Base-by-base conservation (phyloP, 108 stramenopile genomes). In the Skeletonema potamos region DNA sequence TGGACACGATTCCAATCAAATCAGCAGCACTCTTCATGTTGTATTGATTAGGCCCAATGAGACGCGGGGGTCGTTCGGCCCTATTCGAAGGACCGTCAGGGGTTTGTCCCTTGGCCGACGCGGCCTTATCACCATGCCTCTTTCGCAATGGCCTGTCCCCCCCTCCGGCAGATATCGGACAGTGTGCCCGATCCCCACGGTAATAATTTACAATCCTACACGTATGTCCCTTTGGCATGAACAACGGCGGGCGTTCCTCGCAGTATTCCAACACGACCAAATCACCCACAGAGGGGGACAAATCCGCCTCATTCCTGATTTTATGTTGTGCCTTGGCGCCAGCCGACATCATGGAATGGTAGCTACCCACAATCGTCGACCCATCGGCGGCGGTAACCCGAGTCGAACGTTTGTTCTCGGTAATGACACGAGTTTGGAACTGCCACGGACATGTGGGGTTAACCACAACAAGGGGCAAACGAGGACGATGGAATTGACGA, bases 191-290 rank as follows among this genome's bases (percentile, higher is more conserved):
- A 76, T 96, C 95, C 18, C 95, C 95, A 27, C 92, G 86, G 55
- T 91, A 96, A 59, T 92, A 96, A 65, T 92, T 96, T 1, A 96
- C 88, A 57, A 96, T 92, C 67, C 90, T 89, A 56, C 78, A 82
- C 1, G 88, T 85, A 87, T 92, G 92, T 0, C 92, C 95, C 66
- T 92, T 96, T 51, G 84, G 85, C 78, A 93, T 74, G 68, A 85
- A 82, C 12, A 96, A 66, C 10, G 89, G 92, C 11, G 95, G 95
- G 9, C 90, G 82, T 71, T 96, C 92, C 65, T 96, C 92, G 54
- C 78, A 82, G 59, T 93, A 93, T 69, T 96, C 92, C n/a, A 96
- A 17, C 13, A 95, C 41, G 10, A 91, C 82, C 12, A 92, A 65
- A 34, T 91, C 85, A 20, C 94, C 94, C 65, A 87, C 83, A 0